These are phyloP conservation scores for Digitaria exilis DNA, from an alignment of 202 grass and related monocot genomes.

Conservation along the genomic window DNA sequence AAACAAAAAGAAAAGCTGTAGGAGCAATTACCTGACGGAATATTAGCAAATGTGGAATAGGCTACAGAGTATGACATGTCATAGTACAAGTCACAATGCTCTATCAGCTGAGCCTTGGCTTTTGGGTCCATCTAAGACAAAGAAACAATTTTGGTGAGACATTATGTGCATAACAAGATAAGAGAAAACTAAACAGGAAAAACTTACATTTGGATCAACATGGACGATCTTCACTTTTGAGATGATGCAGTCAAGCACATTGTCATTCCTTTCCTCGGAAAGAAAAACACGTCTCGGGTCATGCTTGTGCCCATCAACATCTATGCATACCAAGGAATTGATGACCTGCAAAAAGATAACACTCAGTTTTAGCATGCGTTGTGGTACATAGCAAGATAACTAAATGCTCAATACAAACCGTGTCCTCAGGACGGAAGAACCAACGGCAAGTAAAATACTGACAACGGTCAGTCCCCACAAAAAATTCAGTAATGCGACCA, in stretches of 20 bases:
- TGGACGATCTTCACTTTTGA: slow-evolving; percentile 60
- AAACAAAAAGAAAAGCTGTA: background rate
- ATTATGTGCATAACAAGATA: background rate
- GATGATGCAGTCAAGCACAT: slow-evolving; percentile 70
- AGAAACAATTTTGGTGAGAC: background rate
- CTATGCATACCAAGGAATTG: slow-evolving; percentile 37
- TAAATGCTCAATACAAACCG: slow-evolving; percentile 39
- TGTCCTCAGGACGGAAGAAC: slow-evolving; percentile 86
- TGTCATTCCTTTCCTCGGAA: slow-evolving; percentile 86
- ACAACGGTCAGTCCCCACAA: slow-evolving; percentile 43
- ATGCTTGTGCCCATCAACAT: slow-evolving; percentile 35
- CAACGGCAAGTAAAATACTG: slow-evolving; percentile 73
- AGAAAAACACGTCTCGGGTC: slow-evolving; percentile 75
- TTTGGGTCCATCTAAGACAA: slow-evolving; percentile 51
- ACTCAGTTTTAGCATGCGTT: background rate
- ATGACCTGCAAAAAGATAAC: slow-evolving; percentile 31
- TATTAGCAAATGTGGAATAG: slow-evolving; percentile 77
- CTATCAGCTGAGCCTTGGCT: slow-evolving; percentile 44
- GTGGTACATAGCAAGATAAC: background rate
- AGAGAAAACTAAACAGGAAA: background rate
- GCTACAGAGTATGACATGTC: slow-evolving; percentile 78
- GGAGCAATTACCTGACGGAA: slow-evolving; percentile 51
- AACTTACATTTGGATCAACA: slow-evolving; percentile 75
- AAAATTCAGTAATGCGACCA: slow-evolving; percentile 71
- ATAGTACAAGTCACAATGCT: slow-evolving; percentile 66